phyloP scores from a whole-genome alignment of 208 protist genomes.

The Acanthamoeba lenticulata region DNA sequence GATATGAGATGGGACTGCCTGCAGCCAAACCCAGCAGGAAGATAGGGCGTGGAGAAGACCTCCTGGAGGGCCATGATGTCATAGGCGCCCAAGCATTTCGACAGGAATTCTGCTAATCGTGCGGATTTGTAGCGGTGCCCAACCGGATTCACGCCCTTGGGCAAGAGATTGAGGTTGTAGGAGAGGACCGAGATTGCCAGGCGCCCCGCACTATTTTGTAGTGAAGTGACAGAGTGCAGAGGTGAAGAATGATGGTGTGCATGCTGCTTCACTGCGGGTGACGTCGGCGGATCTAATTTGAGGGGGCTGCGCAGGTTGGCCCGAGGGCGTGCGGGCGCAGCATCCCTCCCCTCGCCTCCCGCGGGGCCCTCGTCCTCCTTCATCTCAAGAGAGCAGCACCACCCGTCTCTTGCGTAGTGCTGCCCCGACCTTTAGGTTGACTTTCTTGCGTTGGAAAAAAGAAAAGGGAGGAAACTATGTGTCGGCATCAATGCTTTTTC shows the following conservation, averaged over 20 bases:
- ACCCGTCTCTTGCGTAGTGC: no score
- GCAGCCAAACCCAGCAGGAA: background rate
- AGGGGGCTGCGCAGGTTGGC: no score
- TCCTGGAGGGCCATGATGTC: constrained; percentile 60
- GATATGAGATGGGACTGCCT: background rate
- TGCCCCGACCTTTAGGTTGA: no score
- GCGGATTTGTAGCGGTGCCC: constrained; percentile 54
- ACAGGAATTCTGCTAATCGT: background rate
- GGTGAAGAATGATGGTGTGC: background rate
- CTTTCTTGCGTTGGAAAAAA: no score
- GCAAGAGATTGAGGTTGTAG: constrained; percentile 50
- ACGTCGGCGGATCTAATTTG: no score
- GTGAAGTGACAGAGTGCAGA: background rate
- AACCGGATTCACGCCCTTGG: constrained; percentile 56
- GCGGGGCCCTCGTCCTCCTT: background rate
- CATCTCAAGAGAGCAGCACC: no score
- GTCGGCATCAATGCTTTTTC: no score
- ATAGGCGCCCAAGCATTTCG: background rate
- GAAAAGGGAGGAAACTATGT: no score
- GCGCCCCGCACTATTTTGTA: background rate
- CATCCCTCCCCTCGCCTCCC: no score
- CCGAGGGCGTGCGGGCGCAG: no score
- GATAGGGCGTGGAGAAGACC: constrained; percentile 48
- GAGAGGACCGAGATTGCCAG: background rate
- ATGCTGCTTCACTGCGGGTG: background rate